phyloP scores from a whole-genome alignment of 441 rosid species.

The Rhodomyrtus psidioides region DNA sequence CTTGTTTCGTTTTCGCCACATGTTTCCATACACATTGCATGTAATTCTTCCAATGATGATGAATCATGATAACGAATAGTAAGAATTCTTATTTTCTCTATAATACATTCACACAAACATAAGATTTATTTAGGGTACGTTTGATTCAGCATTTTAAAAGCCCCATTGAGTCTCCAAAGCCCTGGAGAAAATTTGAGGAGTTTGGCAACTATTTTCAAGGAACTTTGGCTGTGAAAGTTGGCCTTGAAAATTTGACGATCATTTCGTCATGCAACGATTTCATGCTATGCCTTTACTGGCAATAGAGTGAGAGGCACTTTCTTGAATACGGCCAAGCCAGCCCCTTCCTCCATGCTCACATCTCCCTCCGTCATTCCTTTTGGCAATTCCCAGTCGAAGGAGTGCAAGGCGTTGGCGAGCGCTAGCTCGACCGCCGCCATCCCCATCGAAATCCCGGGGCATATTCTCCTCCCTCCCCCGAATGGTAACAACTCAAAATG shows the following conservation, averaged over 20 bases:
- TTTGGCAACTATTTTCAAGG: no score
- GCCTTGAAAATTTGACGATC: no score
- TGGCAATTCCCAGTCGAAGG: slow-evolving; percentile 46
- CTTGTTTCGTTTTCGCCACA: not conserved
- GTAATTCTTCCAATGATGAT: no score
- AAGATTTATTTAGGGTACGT: no score
- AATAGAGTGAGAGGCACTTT: slow-evolving; percentile 27
- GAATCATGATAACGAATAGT: no score
- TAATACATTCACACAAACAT: no score
- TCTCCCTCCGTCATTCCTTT: slow-evolving; percentile 21
- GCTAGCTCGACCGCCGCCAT: slow-evolving; percentile 21
- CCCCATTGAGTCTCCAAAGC: no score
- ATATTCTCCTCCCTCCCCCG: slow-evolving; percentile 44
- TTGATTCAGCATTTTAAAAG: no score
- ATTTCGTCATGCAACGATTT: no score
- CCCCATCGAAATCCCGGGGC: slow-evolving; percentile 43
- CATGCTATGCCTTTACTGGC: slow-evolving; percentile 4
- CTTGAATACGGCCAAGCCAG: slow-evolving; percentile 18
- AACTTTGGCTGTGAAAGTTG: no score
- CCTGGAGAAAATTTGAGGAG: no score
- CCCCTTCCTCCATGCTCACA: slow-evolving; percentile 31
- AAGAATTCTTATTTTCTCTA: no score
- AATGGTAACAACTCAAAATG: slow-evolving; percentile 49
- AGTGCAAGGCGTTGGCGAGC: slow-evolving; percentile 37
- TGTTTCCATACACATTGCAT: not conserved